These are phyloP conservation scores for Clarkia xantiana DNA, from an alignment of 345 rosid genomes.

Conservation along the genomic window DNA sequence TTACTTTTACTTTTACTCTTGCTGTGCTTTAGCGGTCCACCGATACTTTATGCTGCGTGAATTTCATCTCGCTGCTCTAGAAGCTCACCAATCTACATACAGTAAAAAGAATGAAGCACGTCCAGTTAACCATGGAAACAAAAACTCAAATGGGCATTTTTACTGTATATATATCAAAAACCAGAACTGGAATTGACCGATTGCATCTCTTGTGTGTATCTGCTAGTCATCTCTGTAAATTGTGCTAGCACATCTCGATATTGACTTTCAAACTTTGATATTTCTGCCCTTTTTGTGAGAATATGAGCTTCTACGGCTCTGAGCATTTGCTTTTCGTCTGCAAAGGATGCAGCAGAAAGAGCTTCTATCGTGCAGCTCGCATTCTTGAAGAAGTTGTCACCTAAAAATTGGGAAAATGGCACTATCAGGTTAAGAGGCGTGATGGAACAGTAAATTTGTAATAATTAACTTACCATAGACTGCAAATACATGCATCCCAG, in stretches of 20 bases:
- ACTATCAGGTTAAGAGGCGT: conserved; percentile 1
- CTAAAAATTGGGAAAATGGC: conserved; percentile 23
- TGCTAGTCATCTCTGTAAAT: conserved; percentile 80
- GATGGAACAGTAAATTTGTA: not conserved
- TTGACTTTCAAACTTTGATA: conserved; percentile 85
- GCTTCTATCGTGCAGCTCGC: conserved; percentile 85
- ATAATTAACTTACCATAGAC: conserved; percentile 60
- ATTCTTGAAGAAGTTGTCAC: conserved; percentile 90
- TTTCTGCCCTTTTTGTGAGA: conserved; percentile 67
- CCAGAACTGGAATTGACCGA: conserved; percentile 31
- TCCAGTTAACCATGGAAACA: not conserved
- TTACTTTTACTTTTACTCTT: conserved; percentile 25
- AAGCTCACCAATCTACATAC: conserved; percentile 74
- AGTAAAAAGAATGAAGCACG: not conserved
- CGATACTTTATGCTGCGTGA: conserved; percentile 61
- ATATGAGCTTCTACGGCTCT: conserved; percentile 83
- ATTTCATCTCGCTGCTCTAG: conserved; percentile 69
- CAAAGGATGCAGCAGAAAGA: conserved; percentile 61
- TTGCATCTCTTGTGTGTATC: conserved; percentile 92
- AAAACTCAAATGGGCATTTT: conserved; percentile 1
- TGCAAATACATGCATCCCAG: conserved; percentile 83
- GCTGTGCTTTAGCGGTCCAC: conserved; percentile 51
- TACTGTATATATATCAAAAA: not conserved
- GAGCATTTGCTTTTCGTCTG: conserved; percentile 63
- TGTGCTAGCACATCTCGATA: conserved; percentile 85